Evolutionary conservation across 1,284 basidiomycete genomes (phyloP).

Genomic region (Sanguinoderma infundibulare): DNA sequence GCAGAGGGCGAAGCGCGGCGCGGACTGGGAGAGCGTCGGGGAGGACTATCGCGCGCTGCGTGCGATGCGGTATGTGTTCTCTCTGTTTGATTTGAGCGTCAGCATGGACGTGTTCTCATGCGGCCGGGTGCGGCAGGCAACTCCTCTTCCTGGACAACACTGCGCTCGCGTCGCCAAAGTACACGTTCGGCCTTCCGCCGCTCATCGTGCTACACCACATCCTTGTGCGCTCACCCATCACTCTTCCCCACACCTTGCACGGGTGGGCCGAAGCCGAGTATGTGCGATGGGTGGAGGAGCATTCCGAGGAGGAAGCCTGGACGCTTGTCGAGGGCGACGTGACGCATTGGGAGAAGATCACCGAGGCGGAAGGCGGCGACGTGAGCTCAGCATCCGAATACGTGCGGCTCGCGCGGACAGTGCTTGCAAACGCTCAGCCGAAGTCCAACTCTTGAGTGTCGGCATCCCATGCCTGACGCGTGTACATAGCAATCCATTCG

Average conservation of each 20-base stretch:
- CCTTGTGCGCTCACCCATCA: conserved; percentile 85
- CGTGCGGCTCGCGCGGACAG: conserved; percentile 62
- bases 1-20: conserved; percentile 57
- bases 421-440: conserved; percentile 47
- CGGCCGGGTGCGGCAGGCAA: conserved; percentile 52
- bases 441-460: not conserved
- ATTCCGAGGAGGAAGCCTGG: conserved; percentile 72
- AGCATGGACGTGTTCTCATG: not conserved
- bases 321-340: conserved; percentile 74
- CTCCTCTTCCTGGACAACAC: conserved; percentile 86
- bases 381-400: conserved; percentile 56
- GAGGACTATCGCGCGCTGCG: conserved; percentile 82
- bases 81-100: conserved; percentile 5
- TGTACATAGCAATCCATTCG: not conserved
- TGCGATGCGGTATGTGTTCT: conserved; percentile 72
- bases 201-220: conserved; percentile 91
- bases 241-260: conserved; percentile 85
- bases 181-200: conserved; percentile 77
- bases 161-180: conserved; percentile 63
- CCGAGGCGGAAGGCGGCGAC: conserved; percentile 54
- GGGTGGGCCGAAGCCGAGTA: conserved; percentile 95
- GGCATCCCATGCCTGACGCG: not conserved
- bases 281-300: conserved; percentile 85
- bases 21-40: conserved; percentile 72
- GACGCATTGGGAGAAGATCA: conserved; percentile 72